phyloP scores from a whole-genome alignment of 2,329 filamentous ascomycete species.

The Pyrenophora tritici-repentis region DNA sequence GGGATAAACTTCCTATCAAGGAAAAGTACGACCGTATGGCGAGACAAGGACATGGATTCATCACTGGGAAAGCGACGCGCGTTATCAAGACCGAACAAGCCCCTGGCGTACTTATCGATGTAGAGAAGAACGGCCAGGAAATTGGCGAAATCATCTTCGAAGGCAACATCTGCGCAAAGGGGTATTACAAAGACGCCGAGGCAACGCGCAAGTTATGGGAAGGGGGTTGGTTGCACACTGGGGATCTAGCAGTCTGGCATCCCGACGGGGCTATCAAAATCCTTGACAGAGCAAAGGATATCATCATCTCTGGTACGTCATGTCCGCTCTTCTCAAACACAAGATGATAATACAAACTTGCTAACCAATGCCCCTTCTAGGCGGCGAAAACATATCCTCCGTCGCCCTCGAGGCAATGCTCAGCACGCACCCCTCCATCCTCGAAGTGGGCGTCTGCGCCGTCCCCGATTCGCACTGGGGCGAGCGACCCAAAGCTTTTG shows the following conservation, averaged over 20 bases:
- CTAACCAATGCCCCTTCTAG: conserved; percentile 50
- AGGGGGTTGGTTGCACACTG: conserved; percentile 84
- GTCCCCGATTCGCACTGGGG: conserved; percentile 91
- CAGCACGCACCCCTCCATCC: conserved; percentile 81
- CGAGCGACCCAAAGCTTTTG: conserved; percentile 90
- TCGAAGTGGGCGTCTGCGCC: conserved; percentile 90
- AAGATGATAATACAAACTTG: no score
- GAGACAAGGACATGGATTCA: conserved; percentile 87
- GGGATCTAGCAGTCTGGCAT: conserved; percentile 93
- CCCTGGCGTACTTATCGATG: conserved; percentile 68
- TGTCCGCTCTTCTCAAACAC: not conserved
- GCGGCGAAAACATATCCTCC: conserved; percentile 95
- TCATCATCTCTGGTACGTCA: conserved; percentile 85
- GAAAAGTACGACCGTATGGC: conserved; percentile 92
- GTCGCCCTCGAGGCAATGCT: conserved; percentile 91
- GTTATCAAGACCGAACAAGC: conserved; percentile 80
- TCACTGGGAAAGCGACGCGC: conserved; percentile 79
- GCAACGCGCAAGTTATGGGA: conserved; percentile 87
- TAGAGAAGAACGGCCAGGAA: conserved; percentile 71
- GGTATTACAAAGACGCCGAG: conserved; percentile 87
- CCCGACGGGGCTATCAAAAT: conserved; percentile 90
- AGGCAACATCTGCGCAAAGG: conserved; percentile 90
- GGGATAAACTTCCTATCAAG: conserved; percentile 73
- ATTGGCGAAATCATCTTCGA: conserved; percentile 84
- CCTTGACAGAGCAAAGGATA: conserved; percentile 91